Evolutionary conservation across 805 yeast genomes (phyloP).

Genomic region (Kodamaea jinghongensis): DNA sequence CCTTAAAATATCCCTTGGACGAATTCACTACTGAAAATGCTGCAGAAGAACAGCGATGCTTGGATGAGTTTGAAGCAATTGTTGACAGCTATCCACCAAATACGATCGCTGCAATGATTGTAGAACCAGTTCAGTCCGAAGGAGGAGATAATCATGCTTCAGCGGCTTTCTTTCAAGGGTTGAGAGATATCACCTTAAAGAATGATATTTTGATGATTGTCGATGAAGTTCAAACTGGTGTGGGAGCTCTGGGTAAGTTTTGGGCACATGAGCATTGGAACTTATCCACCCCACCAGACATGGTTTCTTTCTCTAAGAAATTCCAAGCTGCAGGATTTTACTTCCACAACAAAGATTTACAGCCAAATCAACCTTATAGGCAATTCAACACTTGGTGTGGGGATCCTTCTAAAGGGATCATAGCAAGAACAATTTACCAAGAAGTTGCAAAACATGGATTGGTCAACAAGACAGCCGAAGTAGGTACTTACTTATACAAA

Average conservation of each 20-base stretch:
- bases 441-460: conserved; percentile 51
- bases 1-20: conserved; percentile 39
- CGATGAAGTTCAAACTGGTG: conserved; percentile 76
- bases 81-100: conserved; percentile 35
- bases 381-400: conserved; percentile 82
- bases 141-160: conserved; percentile 78
- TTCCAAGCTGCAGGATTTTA: conserved; percentile 74
- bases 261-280: conserved; percentile 75
- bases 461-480: conserved; percentile 46
- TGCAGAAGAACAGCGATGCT: conserved; percentile 47
- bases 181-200: conserved; percentile 58
- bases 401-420: conserved; percentile 65
- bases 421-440: conserved; percentile 58
- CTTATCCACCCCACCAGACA: conserved; percentile 59
- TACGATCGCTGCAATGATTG: conserved; percentile 50
- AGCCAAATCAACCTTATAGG: conserved; percentile 61
- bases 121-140: conserved; percentile 68
- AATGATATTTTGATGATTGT: conserved; percentile 59
- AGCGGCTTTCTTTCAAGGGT: conserved; percentile 56
- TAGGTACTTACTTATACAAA: conserved; percentile 53
- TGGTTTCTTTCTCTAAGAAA: conserved; percentile 70
- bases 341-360: conserved; percentile 56
- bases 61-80: conserved; percentile 41
- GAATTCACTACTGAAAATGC: conserved; percentile 39
- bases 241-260: conserved; percentile 68